Evolutionary conservation across 2,329 filamentous ascomycete genomes (phyloP).

Genomic region (Microdochium paspali): DNA sequence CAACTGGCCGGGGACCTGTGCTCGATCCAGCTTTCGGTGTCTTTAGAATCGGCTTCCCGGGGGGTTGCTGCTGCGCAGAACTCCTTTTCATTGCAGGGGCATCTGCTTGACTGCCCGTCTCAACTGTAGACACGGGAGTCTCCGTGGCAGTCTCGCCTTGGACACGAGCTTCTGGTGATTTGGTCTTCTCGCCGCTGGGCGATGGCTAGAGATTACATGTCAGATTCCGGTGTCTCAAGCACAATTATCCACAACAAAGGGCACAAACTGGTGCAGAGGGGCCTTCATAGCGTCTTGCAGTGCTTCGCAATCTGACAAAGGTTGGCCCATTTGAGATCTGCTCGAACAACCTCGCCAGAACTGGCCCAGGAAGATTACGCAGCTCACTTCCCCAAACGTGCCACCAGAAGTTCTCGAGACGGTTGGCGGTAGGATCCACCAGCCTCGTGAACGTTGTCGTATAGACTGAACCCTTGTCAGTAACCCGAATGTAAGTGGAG

Average conservation of each 20-base stretch:
- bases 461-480: constrained; percentile 35
- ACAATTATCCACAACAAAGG: no score
- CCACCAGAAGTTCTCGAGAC: constrained; percentile 58
- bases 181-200: not conserved
- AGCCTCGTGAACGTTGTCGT: constrained; percentile 49
- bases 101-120: constrained; percentile 9
- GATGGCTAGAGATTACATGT: constrained; percentile 6
- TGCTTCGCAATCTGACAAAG: constrained; percentile 44
- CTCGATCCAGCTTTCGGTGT: constrained; percentile 45
- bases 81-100: constrained; percentile 1
- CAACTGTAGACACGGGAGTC: not conserved
- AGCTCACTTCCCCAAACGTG: constrained; percentile 54
- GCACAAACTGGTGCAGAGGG: constrained; percentile 30
- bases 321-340: constrained; percentile 49
- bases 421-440: constrained; percentile 51
- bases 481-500: not conserved
- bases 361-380: constrained; percentile 39
- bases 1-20: constrained; percentile 46
- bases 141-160: not conserved
- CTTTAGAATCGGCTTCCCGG: constrained; percentile 49
- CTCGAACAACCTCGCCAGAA: constrained; percentile 45
- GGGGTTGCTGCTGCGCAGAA: constrained; percentile 26
- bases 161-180: not conserved
- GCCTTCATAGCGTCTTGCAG: constrained; percentile 42
- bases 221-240: constrained; percentile 7